Percentiles rank a stretch among this genome's conserved stretches.
phyloP scores from a whole-genome alignment of 371 early-diverging fungal genomes.

The Mortierella sp. region DNA sequence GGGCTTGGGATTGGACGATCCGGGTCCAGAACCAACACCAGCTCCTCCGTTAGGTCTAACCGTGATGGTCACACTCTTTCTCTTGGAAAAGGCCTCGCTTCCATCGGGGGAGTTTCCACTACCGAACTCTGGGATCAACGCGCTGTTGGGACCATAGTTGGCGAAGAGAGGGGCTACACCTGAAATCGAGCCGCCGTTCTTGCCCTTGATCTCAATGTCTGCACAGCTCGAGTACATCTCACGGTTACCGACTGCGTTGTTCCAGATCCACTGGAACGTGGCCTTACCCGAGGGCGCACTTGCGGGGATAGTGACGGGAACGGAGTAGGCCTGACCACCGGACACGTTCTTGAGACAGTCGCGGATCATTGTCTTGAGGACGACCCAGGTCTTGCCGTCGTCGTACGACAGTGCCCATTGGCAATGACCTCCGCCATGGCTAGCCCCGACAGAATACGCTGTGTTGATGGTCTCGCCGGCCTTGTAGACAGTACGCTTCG shows the following conservation, averaged over 20 bases:
- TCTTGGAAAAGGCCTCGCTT: conserved; percentile 21
- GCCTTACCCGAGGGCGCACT: conserved; percentile 60
- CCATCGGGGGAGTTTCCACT: conserved; percentile 12
- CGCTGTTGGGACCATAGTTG: conserved; percentile 58
- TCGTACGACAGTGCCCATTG: conserved; percentile 77
- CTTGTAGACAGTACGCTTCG: conserved; percentile 29
- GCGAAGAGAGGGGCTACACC: conserved; percentile 66
- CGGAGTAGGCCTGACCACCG: conserved; percentile 21
- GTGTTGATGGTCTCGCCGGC: conserved; percentile 53
- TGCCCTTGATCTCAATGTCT: conserved; percentile 64
- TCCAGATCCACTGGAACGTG: conserved; percentile 57
- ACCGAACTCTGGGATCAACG: conserved; percentile 60
- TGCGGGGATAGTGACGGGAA: conserved; percentile 61
- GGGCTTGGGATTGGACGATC: conserved; percentile 2
- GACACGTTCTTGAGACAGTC: conserved; percentile 56
- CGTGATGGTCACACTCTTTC: conserved; percentile 37
- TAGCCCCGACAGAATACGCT: conserved; percentile 37
- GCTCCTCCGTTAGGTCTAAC: conserved; percentile 4
- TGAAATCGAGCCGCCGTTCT: conserved; percentile 49
- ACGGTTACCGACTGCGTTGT: conserved; percentile 70
- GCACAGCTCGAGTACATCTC: conserved; percentile 79
- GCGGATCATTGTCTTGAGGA: conserved; percentile 63
- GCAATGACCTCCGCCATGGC: conserved; percentile 75
- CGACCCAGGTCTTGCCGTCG: conserved; percentile 70
- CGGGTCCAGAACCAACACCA: too few species aligned